Conservation (phyloP, 345 rosid genomes). For the Acer campestre region DNA sequence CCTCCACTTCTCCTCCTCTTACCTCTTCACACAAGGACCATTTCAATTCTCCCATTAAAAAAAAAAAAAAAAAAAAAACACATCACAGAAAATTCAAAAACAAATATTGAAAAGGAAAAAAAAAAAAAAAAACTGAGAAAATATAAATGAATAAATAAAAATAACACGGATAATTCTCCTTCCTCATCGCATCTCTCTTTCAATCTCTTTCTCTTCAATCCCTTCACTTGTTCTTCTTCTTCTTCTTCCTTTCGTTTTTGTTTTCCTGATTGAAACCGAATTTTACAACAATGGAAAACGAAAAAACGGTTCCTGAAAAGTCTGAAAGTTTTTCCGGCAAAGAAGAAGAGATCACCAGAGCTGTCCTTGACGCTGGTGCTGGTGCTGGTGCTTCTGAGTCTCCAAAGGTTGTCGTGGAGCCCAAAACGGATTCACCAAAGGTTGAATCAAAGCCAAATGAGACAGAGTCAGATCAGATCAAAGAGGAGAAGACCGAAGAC, state of each 20-base stretch:
- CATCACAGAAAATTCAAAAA: not conserved
- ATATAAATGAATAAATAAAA: not conserved
- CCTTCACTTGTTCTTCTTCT: not conserved
- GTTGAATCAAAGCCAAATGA: constrained; percentile 8
- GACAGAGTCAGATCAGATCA: not conserved
- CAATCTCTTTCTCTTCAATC: constrained; percentile 10
- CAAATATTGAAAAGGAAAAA: too few relatives aligned
- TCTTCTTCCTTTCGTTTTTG: not conserved
- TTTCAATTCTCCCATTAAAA: constrained; percentile 19
- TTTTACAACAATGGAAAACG: constrained; percentile 18
- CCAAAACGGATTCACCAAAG: not conserved
- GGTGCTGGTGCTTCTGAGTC: not conserved
- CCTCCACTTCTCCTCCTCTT: not conserved
- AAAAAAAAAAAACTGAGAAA: not conserved
- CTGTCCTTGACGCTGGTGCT: too few relatives aligned
- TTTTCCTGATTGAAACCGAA: not conserved
- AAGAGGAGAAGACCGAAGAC: not conserved
- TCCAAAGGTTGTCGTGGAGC: not conserved
- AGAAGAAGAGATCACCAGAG: not conserved
- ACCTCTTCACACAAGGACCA: constrained; percentile 14
- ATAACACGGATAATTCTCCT: constrained; percentile 17
- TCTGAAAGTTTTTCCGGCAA: not conserved
- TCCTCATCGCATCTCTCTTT: constrained; percentile 15
- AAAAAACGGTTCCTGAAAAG: constrained; percentile 4
- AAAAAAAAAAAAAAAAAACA: not conserved